Evolutionary conservation across 2,329 filamentous ascomycete genomes (phyloP), one percentile per base, ranked within the genome.

Genomic region (Penicillium sp.): DNA sequence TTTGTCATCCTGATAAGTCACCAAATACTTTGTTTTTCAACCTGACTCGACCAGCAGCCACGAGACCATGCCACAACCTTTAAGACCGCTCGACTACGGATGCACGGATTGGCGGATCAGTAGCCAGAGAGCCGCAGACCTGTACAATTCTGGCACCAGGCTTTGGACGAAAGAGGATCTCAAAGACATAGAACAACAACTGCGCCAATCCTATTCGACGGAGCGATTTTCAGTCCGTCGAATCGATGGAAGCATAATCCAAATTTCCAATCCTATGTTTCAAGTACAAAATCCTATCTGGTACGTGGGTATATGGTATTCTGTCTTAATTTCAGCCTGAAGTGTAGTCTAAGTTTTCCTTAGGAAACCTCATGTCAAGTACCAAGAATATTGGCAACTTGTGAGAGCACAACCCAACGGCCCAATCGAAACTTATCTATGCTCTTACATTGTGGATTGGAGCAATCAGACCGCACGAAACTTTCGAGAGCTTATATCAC

Each of bases 381-480:
- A 60, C 55, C 52, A 59, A 61, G 56, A 58, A 51, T 61, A 61
- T 57, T 63, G 51, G 60, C 40, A 51, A 55, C 54, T 63, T 54
- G 53, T 63, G 42, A 59, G 57, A 52, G 23, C 19, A 42, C 48
- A 62, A 56, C 59, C 59, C 3, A 52, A 51, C 23, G 55, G 57
- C 53, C 59, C 55, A 52, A 16, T 51, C 31, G 56, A 63, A 55
- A 62, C 53, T 21, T 62, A 60, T 42, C 48, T 59, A 29, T 62
- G 55, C 55, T 60, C 61, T 55, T 63, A 63, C 13, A 52, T 63
- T 51, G 53, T 63, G 43, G 59, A 60, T 54, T 63, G 55, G 61
- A 63, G 29, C 37, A 62, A 63, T 54, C 55, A 28, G 49, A 62
- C 59, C 51, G 47, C 43, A 54, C 53, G 39, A 49, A 53, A 59